Evolutionary conservation across 371 early-diverging fungal species (phyloP).

Genomic region (Lichtheimia hyalospora): DNA sequence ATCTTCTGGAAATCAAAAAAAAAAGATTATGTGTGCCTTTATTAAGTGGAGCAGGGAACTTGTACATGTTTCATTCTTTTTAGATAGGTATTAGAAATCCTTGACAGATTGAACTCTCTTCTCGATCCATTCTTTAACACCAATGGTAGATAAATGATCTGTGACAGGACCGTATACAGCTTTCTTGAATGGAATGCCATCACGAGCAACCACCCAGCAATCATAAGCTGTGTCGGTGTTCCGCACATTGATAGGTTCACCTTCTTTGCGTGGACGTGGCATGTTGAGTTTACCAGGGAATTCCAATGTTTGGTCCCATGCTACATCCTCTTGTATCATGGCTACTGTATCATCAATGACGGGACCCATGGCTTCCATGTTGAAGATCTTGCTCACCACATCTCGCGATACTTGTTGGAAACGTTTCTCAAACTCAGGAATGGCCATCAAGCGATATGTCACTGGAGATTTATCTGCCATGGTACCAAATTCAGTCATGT

Average conservation of each 20-base stretch:
- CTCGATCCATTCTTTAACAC: conserved; percentile 18
- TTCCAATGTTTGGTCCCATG: conserved; percentile 17
- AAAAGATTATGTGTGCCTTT: too few relatives aligned
- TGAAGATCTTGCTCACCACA: not conserved
- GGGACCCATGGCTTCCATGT: not conserved
- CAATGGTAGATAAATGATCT: conserved; percentile 9
- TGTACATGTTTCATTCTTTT: too few relatives aligned
- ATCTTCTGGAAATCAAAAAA: too few relatives aligned
- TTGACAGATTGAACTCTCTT: not conserved
- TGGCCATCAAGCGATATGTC: not conserved
- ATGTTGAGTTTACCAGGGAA: not conserved
- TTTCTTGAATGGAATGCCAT: conserved; percentile 13
- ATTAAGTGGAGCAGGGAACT: too few relatives aligned
- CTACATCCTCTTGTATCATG: conserved; percentile 17
- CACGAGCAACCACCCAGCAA: not conserved
- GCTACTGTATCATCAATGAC: conserved; percentile 11
- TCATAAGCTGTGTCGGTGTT: conserved; percentile 5
- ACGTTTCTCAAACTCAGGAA: not conserved
- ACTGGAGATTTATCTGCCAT: not conserved
- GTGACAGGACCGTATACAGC: conserved; percentile 17
- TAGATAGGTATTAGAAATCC: not conserved
- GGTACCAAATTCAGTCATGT: not conserved
- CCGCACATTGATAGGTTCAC: not conserved
- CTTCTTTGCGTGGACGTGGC: conserved; percentile 4
- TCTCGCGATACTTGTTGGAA: conserved; percentile 2